Evolutionary conservation across 257 asterid species (phyloP), one percentile per base, ranked within the genome.

Genomic region (Buddleja alternifolia): DNA sequence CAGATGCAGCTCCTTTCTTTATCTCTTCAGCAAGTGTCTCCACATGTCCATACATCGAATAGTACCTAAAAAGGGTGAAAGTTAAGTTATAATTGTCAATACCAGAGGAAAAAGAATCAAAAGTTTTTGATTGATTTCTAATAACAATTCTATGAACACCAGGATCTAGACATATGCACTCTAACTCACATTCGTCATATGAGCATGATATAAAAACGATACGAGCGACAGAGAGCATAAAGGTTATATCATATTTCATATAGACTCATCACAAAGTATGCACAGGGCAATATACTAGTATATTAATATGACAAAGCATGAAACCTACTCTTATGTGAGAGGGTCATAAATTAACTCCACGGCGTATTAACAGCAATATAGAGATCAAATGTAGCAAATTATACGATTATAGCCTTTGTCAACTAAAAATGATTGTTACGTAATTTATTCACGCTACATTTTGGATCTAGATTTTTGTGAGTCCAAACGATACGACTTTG

Each of bases 21-120:
- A 89, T 86, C 77, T 82, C 92, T 67, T 87, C 85, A 6, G 96
- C 96, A 60, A 89, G 87, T 80, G 78, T 89, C 85, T 77, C 96
- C 66, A 89, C 92, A 77, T 87, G 96, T 23, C 90, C 95, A 62
- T 85, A 87, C 87, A 77, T 85, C 37, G 95, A 89, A 74, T 89
- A 89, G 71, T 85, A 89, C 78, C 96, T 85, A 50, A 54, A 15
- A 32, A 19, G 16, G 21, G 63, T 37, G 21, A 45, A 60, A 42
- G 17, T 25, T n/a, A n/a, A n/a, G n/a, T n/a, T n/a, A n/a, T 42
- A 2, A 21, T n/a, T 10, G 46, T 3, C 2, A 36, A 6, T 20
- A 8, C 63, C 19, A 1, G 16, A 16, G 6, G 15, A 8, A 16
- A 37, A 24, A 45, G 46, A 46, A 29, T 11, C 5, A 32, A 20